Conservation (phyloP, 2,329 filamentous ascomycete species). For the Penicillium hordei region DNA sequence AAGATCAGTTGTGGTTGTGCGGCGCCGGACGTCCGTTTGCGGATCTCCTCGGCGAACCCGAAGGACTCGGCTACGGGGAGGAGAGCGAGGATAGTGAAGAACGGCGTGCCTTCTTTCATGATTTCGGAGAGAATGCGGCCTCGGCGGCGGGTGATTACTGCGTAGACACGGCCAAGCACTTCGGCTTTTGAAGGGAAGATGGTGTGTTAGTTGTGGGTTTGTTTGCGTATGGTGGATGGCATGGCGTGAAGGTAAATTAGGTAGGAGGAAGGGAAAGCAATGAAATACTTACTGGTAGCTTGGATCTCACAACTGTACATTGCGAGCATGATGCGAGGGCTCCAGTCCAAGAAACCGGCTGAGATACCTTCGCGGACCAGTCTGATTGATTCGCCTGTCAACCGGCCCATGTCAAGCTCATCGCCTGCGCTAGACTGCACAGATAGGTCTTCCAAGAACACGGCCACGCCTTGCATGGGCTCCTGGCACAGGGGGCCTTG, state of each 20-base stretch:
- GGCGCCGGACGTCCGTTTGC: conserved; percentile 86
- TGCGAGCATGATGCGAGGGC: conserved; percentile 86
- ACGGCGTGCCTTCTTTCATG: conserved; percentile 92
- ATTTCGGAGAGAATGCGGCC: conserved; percentile 86
- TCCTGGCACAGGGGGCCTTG: conserved; percentile 92
- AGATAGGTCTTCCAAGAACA: conserved; percentile 79
- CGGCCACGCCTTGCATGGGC: conserved; percentile 87
- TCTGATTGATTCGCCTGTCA: conserved; percentile 93
- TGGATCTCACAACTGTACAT: conserved; percentile 99
- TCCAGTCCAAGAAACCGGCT: conserved; percentile 91
- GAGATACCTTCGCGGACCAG: conserved; percentile 81
- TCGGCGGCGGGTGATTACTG: conserved; percentile 90
- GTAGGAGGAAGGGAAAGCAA: conserved; percentile 11
- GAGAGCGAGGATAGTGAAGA: conserved; percentile 87
- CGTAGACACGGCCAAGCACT: conserved; percentile 92
- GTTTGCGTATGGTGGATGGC: neutral
- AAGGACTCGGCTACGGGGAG: conserved; percentile 94
- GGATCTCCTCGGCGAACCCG: conserved; percentile 93
- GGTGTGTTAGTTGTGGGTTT: conserved; percentile 17
- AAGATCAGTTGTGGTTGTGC: conserved; percentile 93
- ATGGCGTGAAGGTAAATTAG: neutral
- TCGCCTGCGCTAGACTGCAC: conserved; percentile 56
- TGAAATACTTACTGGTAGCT: conserved; percentile 66
- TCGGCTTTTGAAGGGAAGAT: conserved; percentile 58
- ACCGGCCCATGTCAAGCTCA: conserved; percentile 64